A percentile compares a stretch with the other conserved stretches of the same genome.
These are phyloP conservation scores for Aspergillus calidoustus DNA, from an alignment of 2,329 filamentous ascomycete species.

Conservation along the genomic window DNA sequence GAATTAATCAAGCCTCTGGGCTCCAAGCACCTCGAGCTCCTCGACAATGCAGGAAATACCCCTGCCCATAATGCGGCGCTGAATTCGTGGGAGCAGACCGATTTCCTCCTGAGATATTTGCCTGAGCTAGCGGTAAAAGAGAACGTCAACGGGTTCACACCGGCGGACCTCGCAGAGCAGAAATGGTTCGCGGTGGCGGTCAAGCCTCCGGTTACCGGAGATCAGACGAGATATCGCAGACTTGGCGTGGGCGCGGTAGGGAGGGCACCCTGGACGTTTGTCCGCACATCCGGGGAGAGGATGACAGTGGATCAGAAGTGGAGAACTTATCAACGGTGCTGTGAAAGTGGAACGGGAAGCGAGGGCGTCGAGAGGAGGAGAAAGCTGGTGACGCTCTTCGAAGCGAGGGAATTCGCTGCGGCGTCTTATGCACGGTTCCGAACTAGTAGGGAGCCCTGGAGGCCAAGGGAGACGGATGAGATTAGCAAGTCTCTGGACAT, in stretches of 20 bases:
- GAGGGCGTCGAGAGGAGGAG: conserved; percentile 46
- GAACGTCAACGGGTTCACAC: conserved; percentile 77
- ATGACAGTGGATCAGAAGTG: conserved; percentile 3
- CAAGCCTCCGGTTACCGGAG: conserved; percentile 13
- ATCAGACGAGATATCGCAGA: not conserved
- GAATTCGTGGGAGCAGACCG: conserved; percentile 57
- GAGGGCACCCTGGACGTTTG: conserved; percentile 14
- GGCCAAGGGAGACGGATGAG: not conserved
- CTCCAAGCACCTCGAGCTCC: conserved; percentile 48
- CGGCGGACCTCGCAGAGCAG: conserved; percentile 58
- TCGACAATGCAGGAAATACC: conserved; percentile 50
- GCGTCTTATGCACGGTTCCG: not conserved
- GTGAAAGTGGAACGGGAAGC: conserved; percentile 19
- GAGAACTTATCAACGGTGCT: conserved; percentile 43
- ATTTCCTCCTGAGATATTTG: conserved; percentile 54
- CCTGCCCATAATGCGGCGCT: conserved; percentile 44
- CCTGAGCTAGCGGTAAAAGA: conserved; percentile 69
- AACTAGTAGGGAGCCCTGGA: not conserved
- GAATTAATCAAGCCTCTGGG: conserved; percentile 58
- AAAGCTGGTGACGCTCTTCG: conserved; percentile 59
- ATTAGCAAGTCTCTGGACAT: not conserved
- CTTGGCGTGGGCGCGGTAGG: not conserved
- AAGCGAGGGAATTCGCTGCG: conserved; percentile 64
- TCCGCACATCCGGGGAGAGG: conserved; percentile 13
- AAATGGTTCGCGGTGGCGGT: conserved; percentile 32